Base-by-base conservation (phyloP, 1,139 yeast species). In the Dujonia santamariae region DNA sequence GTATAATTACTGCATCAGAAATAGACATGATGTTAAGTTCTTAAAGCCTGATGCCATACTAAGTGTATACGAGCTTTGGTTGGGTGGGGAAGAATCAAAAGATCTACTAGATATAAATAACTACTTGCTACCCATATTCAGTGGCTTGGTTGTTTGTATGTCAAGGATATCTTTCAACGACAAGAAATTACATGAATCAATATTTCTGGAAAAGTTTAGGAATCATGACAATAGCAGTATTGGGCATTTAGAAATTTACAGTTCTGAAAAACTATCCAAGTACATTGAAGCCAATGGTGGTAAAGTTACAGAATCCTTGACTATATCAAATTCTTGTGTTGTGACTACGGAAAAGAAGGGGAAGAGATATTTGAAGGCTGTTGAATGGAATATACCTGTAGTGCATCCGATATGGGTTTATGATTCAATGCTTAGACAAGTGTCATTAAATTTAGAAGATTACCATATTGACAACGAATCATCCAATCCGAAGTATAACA, bases 351-450 rank as follows among this genome's bases (percentile, higher is more conserved):
- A 70, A 31, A 57, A 60, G 19, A 48, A 58, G 14, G 95, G 96
- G 1, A 73, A 72, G 39, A 64, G 94, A 41, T 83, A 69, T 48
- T 63, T 61, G 19, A 80, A 75, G 52, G 88, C 92, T 1, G 38
- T 66, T 6, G 79, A 78, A 48, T 82, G 92, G 90, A 66, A 65
- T 4, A 73, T 80, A 3, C 83, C 85, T 1, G 72, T 80, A 1
- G 75, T 86, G 3, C 88, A 84, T 51, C 92, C 94, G 0, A 59
- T 75, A 34, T 88, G 95, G 94, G 56, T 88, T 3, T 48, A 71
- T 15, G 86, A 85, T 51, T 76, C 85, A 31, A 52, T 77, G 3
- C 61, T 66, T 30, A 62, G 95, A 41, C 76, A 74, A 3, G 87
- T 86, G 0, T 64, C 77, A 2, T 53, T 86, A 33, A 73, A 72